Base-by-base conservation (phyloP, 306 rosid species). In the Vigna unguiculata region DNA sequence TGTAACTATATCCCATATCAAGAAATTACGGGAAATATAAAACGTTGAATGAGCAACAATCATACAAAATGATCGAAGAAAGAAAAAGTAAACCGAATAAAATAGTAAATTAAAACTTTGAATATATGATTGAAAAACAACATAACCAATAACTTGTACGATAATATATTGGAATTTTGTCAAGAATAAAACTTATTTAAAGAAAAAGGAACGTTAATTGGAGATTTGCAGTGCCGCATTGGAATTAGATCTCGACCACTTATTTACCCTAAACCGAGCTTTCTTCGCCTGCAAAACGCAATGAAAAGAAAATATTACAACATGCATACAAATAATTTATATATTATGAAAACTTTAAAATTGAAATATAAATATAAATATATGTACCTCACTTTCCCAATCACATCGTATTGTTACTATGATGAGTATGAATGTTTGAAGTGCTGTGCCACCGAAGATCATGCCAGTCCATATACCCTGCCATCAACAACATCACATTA, bases 381-480 rank as follows among this genome's bases (percentile, higher is more conserved):
- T 38, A 38, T 46, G 6, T 81, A 89, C 97, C 91, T 92, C 88
- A 0, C 83, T 88, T 52, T 88, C 84, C 96, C 97, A 92, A 69
- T 92, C 83, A 55, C 84, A 71, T 61, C 88, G 74, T 7, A 54
- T 34, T 3, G 87, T 84, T 13, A 90, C 19, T 30, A 84, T 69
- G 34, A 80, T 60, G 13, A 88, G 75, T 63, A 88, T 76, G 38
- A 92, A 22, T 0, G 96, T 92, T 47, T 92, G 97, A 2, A 83
- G 8, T 25, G 84, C 86, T 0, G 96, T 92, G 36, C 97, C 97
- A 8, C 97, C 97, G 0, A 90, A 84, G n/a, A 92, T 87, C 97
- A 92, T 90, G 11, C 96, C 93, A 21, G 88, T 89, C 97, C 97
- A 91, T 1, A 90, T 81, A 22, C 93, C 97, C 95, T 91, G 84